Evolutionary conservation across 1,139 yeast genomes (phyloP).

Genomic region (Barnettozyma hawaiiensis): DNA sequence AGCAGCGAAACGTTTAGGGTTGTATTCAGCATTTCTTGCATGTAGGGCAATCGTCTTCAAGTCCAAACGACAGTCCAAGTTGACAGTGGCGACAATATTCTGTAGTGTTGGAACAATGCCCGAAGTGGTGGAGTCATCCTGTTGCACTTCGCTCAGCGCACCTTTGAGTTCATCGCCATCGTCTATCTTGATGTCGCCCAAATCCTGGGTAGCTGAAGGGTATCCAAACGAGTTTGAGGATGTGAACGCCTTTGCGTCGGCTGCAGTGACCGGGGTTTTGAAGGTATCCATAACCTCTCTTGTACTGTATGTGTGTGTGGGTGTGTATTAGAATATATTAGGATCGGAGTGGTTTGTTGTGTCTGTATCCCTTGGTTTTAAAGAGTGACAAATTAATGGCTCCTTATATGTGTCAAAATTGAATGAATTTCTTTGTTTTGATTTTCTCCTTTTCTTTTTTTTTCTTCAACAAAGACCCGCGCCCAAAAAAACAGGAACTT

Average conservation of each 20-base stretch:
- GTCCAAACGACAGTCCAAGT: constrained; percentile 91
- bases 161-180: constrained; percentile 10
- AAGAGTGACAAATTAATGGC: constrained; percentile 14
- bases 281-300: constrained; percentile 24
- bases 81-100: constrained; percentile 96
- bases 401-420: constrained; percentile 8
- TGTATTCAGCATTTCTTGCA: constrained; percentile 98
- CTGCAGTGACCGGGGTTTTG: constrained; percentile 26
- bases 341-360: neutral
- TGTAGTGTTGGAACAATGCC: constrained; percentile 96
- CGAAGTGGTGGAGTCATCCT: constrained; percentile 68
- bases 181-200: constrained; percentile 18
- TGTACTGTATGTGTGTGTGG: too few relatives aligned
- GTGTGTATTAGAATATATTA: constrained; percentile 1
- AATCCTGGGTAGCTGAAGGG: constrained; percentile 25
- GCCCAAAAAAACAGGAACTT: too few relatives aligned
- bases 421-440: too few relatives aligned
- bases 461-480: too few relatives aligned
- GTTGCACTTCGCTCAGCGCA: constrained; percentile 24
- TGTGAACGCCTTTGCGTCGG: constrained; percentile 26
- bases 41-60: constrained; percentile 95
- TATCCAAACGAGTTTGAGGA: constrained; percentile 24
- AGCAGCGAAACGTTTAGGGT: constrained; percentile 98
- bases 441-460: too few relatives aligned
- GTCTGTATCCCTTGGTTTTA: neutral